Percentiles rank a stretch among this genome's conserved stretches.
Conservation (phyloP, 495 filamentous ascomycete species). For the Emericellopsis terricola region DNA sequence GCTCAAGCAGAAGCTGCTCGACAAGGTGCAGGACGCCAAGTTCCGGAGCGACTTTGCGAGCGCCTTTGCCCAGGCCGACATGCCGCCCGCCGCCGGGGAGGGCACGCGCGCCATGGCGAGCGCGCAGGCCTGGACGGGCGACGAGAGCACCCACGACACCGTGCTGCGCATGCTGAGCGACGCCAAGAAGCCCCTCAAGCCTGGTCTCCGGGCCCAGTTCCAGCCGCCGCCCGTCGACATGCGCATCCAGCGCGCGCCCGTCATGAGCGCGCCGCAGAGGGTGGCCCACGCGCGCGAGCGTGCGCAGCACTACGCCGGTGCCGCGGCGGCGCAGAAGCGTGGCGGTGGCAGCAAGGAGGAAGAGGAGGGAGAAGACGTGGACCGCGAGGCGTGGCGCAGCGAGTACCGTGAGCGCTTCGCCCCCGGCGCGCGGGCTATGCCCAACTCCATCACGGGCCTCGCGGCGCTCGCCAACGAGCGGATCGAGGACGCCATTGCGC, state of each 20-base stretch:
- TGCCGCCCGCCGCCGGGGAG: conserved; percentile 47
- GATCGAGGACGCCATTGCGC: conserved; percentile 84
- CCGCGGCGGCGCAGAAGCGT: conserved; percentile 24
- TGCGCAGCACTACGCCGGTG: conserved; percentile 49
- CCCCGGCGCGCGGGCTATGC: conserved; percentile 55
- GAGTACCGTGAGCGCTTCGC: conserved; percentile 69
- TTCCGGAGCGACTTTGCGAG: conserved; percentile 53
- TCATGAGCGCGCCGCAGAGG: conserved; percentile 30
- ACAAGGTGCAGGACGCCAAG: conserved; percentile 48
- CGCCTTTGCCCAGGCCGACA: conserved; percentile 45
- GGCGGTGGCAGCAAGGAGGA: conserved; percentile 22
- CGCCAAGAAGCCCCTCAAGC: conserved; percentile 50
- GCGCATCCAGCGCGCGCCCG: conserved; percentile 26
- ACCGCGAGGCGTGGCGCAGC: conserved; percentile 42
- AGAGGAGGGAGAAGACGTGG: too few species aligned
- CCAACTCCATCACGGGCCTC: conserved; percentile 61
- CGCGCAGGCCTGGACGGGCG: conserved; percentile 61
- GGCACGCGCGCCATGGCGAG: conserved; percentile 56
- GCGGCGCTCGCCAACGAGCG: conserved; percentile 76
- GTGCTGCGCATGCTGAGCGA: conserved; percentile 81
- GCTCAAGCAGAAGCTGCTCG: conserved; percentile 54
- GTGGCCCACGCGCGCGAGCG: conserved; percentile 66
- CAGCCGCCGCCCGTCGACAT: conserved; percentile 39
- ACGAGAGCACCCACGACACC: conserved; percentile 53
- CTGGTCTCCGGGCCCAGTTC: conserved; percentile 23